Conservation (phyloP, 176 grass and related monocot species). For the Chrysopogon serrulatus region DNA sequence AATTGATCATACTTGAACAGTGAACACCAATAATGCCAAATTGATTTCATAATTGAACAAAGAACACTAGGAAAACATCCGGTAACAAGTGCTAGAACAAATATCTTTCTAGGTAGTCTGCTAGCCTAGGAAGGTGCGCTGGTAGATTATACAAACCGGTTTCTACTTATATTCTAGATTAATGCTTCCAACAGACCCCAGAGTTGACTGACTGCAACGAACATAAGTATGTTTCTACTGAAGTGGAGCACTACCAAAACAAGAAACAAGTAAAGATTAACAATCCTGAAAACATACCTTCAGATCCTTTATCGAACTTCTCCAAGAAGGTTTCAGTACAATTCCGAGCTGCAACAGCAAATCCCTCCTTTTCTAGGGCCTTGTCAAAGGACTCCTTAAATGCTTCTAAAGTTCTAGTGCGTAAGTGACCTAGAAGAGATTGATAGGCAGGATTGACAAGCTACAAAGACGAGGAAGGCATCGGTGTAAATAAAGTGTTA, state of each 20-base stretch:
- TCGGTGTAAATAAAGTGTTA: not conserved
- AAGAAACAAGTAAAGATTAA: not conserved
- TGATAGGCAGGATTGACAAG: slow-evolving; percentile 92
- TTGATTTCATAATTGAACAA: not conserved
- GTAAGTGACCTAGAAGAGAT: slow-evolving; percentile 80
- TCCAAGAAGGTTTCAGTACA: slow-evolving; percentile 57
- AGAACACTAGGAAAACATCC: not conserved
- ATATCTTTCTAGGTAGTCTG: not conserved
- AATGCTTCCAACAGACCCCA: not conserved
- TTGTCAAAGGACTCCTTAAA: slow-evolving; percentile 88
- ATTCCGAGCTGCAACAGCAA: slow-evolving; percentile 61
- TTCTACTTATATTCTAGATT: not conserved
- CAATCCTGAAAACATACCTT: slow-evolving; percentile 58
- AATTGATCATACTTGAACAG: not conserved
- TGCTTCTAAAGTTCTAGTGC: slow-evolving; percentile 63
- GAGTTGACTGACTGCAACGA: not conserved
- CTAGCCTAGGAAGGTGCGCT: not conserved
- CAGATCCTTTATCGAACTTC: slow-evolving; percentile 81
- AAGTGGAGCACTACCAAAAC: not conserved
- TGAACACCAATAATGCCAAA: not conserved
- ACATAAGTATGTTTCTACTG: not conserved
- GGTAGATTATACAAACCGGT: not conserved
- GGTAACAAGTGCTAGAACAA: not conserved
- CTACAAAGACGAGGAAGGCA: slow-evolving; percentile 44
- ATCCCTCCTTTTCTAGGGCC: slow-evolving; percentile 68